Conservation (phyloP, 1,284 basidiomycete species). For the Abortiporus biennis region DNA sequence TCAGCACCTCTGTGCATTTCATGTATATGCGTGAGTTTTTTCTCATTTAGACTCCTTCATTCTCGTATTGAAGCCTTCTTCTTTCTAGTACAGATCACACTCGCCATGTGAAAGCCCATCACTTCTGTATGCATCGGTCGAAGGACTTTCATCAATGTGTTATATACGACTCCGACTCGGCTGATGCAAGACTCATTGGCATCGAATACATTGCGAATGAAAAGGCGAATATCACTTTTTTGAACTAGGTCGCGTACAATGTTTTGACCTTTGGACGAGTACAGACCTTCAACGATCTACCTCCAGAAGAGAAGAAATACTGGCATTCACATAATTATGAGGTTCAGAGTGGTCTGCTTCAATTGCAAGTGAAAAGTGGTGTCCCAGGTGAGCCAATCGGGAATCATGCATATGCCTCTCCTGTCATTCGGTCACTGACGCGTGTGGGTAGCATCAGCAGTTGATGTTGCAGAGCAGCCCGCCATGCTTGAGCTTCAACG, state of each 20-base stretch:
- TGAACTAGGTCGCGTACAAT: neutral
- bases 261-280: slow-evolving; percentile 1
- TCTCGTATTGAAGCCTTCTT: neutral
- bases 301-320: slow-evolving; percentile 39
- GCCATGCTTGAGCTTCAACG: slow-evolving; percentile 42
- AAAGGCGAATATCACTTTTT: no score
- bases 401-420: neutral
- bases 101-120: slow-evolving; percentile 35
- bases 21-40: slow-evolving; percentile 28
- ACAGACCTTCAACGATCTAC: slow-evolving; percentile 33
- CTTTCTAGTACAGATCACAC: slow-evolving; percentile 28
- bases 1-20: slow-evolving; percentile 43
- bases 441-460: slow-evolving; percentile 21
- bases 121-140: slow-evolving; percentile 34
- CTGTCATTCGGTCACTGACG: neutral
- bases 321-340: slow-evolving; percentile 41
- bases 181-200: slow-evolving; percentile 41
- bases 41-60: neutral
- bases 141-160: slow-evolving; percentile 27
- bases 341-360: slow-evolving; percentile 42
- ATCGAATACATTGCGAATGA: slow-evolving; percentile 48
- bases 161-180: slow-evolving; percentile 40
- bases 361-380: slow-evolving; percentile 32
- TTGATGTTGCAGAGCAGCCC: slow-evolving; percentile 36
- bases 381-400: slow-evolving; percentile 29